phyloP scores from a whole-genome alignment of 108 stramenopile species.

The Chaetoceros tenuissimus region DNA sequence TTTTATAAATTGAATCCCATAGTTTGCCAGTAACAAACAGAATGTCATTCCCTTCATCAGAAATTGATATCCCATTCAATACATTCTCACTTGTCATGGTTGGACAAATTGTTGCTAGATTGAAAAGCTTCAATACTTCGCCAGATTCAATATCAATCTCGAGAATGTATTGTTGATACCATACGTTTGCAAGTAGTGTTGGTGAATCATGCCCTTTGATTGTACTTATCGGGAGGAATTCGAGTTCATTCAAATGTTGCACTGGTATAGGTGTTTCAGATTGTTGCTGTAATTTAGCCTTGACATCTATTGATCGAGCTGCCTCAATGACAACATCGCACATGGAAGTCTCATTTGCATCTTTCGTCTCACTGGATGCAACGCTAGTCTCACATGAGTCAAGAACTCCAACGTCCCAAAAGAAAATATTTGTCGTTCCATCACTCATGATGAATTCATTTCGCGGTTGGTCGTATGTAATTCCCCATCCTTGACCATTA shows the following conservation, averaged over 20 bases:
- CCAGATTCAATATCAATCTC: slow-evolving; percentile 56
- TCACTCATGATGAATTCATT: slow-evolving; percentile 64
- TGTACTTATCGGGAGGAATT: no score
- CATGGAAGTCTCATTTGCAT: background rate
- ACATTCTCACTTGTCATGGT: slow-evolving; percentile 26
- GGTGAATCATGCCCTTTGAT: slow-evolving; percentile 8
- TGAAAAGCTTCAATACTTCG: slow-evolving; percentile 40
- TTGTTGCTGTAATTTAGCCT: background rate
- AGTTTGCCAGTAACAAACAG: slow-evolving; percentile 70
- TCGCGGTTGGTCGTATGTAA: slow-evolving; percentile 45
- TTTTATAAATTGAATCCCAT: slow-evolving; percentile 62
- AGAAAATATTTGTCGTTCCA: slow-evolving; percentile 41
- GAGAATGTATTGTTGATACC: slow-evolving; percentile 58
- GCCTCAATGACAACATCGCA: background rate
- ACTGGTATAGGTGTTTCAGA: slow-evolving; percentile 1
- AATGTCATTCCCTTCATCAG: slow-evolving; percentile 22
- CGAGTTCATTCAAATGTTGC: slow-evolving; percentile 60
- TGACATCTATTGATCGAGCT: background rate
- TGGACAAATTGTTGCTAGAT: slow-evolving; percentile 40
- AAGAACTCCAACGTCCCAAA: slow-evolving; percentile 56
- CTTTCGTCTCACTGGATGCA: background rate
- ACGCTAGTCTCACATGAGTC: slow-evolving; percentile 7
- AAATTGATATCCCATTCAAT: slow-evolving; percentile 69
- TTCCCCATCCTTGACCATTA: slow-evolving; percentile 76
- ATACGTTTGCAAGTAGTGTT: slow-evolving; percentile 64